A percentile compares a stretch with the other conserved stretches of the same genome.
These are phyloP conservation scores for Dactylellina parvicollis DNA, from an alignment of 2,329 filamentous ascomycete species.

Conservation along the genomic window DNA sequence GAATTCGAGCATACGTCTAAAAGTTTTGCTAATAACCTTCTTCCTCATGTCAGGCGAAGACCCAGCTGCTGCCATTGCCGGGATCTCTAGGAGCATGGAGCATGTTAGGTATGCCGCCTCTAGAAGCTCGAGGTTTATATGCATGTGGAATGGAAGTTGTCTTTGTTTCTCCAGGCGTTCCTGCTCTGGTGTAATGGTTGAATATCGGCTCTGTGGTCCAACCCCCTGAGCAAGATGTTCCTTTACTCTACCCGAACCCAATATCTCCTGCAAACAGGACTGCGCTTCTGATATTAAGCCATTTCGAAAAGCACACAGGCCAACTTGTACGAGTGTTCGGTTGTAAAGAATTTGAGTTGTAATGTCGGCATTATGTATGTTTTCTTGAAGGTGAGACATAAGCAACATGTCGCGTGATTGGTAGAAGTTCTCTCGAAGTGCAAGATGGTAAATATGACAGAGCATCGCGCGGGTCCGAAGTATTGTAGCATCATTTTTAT, in stretches of 20 bases:
- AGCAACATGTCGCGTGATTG: conserved; percentile 98
- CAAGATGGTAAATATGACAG: conserved; percentile 98
- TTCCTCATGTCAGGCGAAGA: conserved; percentile 97
- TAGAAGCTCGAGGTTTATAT: conserved; percentile 98
- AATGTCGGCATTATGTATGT: conserved; percentile 94
- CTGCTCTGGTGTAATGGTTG: conserved; percentile 94
- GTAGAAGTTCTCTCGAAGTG: conserved; percentile 97
- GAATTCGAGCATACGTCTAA: conserved; percentile 98
- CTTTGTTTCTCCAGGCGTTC: conserved; percentile 96
- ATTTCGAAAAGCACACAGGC: conserved; percentile 96
- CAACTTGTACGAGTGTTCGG: conserved; percentile 95
- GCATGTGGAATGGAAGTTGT: conserved; percentile 99
- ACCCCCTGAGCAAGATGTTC: conserved; percentile 97
- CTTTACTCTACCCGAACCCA: conserved; percentile 96
- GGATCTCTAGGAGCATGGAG: conserved; percentile 99
- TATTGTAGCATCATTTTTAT: conserved; percentile 85
- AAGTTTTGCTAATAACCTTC: conserved; percentile 98
- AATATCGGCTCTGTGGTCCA: conserved; percentile 91
- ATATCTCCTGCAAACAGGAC: conserved; percentile 97
- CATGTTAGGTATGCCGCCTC: conserved; percentile 99
- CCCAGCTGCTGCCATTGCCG: conserved; percentile 92
- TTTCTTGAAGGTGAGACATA: conserved; percentile 99
- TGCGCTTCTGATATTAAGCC: conserved; percentile 97
- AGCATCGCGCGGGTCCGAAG: conserved; percentile 96
- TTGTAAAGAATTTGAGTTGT: conserved; percentile 99